Base-by-base conservation (phyloP, 257 asterid species). In the Solanum sejunctum region DNA sequence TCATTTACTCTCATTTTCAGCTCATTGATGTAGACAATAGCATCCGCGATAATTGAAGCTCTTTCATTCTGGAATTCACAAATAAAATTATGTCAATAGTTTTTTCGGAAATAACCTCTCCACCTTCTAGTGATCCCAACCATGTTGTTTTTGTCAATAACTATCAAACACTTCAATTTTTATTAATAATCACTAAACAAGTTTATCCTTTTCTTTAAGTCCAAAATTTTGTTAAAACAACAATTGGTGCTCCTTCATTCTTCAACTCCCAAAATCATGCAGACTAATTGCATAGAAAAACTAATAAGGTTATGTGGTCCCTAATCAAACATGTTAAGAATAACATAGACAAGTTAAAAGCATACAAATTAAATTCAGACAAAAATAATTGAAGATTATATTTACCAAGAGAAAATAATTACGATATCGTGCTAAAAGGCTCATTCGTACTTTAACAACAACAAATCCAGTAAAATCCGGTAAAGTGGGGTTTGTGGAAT, bases 11-110 rank as follows among this genome's bases (percentile, higher is more conserved):
- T 90, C 87, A 90, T 89, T 86, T 91, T 92, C 69, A 93, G 93
- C 92, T 92, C 94, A 28, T 92, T 85, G 80, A 93, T 93, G 93
- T 93, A 90, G 15, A 54, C 61, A 3, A 92, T 93, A 0, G 97
- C 97, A 55, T 93, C 94, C 56, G 85, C 92, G 83, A 93, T 91
- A 0, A 88, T 84, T 21, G 97, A 88, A 9, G 95, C 97, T 83
- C 93, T 90, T 72, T 92, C 95, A 55, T 82, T 87, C 97, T 93
- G 85, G 3, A 17, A 81, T 85, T 70, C 17, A 69, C 20, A 58
- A 51, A 70, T 5, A 4, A 72, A 83, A 11, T 13, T 6, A n/a
- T 60, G 84, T 23, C 21, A 45, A 16, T 47, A 0, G 2, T 28
- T 13, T 7, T 63, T 28, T 0, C 72, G 1, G 11, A 13, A 28